A percentile compares a stretch with the other conserved stretches of the same genome.
Evolutionary conservation across 1,139 yeast species (phyloP).

Genomic region (Entelexis paramagnoliae): DNA sequence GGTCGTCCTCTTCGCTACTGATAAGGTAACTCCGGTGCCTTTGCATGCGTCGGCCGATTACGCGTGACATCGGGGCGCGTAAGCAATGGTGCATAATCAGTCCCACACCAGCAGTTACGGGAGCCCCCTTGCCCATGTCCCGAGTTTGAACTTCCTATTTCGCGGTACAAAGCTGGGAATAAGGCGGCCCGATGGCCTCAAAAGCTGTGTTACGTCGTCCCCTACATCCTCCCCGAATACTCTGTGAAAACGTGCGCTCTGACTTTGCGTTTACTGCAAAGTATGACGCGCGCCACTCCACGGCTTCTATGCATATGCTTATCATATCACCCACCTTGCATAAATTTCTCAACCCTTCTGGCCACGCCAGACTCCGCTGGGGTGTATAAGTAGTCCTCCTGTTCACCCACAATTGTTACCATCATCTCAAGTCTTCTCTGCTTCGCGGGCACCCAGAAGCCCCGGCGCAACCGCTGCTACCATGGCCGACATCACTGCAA

Average conservation of each 20-base stretch:
- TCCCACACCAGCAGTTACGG: background rate
- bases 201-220: no score
- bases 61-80: background rate
- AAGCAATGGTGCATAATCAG: background rate
- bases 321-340: constrained; percentile 3
- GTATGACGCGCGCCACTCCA: background rate
- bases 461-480: no score
- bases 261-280: background rate
- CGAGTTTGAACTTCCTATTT: background rate
- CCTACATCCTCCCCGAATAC: background rate
- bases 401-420: background rate
- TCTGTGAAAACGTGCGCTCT: background rate
- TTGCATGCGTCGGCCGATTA: background rate
- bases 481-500: background rate
- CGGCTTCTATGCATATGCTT: background rate
- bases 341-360: background rate
- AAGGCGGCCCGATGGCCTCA: background rate
- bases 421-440: background rate
- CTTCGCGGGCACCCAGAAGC: background rate
- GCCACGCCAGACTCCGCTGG: background rate
- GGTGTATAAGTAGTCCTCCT: background rate
- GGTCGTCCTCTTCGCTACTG: background rate
- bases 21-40: background rate
- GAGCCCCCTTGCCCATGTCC: background rate
- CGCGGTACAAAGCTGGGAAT: background rate